Evolutionary conservation across 2,329 filamentous ascomycete genomes (phyloP).

Genomic region (Aspergillus terreus): DNA sequence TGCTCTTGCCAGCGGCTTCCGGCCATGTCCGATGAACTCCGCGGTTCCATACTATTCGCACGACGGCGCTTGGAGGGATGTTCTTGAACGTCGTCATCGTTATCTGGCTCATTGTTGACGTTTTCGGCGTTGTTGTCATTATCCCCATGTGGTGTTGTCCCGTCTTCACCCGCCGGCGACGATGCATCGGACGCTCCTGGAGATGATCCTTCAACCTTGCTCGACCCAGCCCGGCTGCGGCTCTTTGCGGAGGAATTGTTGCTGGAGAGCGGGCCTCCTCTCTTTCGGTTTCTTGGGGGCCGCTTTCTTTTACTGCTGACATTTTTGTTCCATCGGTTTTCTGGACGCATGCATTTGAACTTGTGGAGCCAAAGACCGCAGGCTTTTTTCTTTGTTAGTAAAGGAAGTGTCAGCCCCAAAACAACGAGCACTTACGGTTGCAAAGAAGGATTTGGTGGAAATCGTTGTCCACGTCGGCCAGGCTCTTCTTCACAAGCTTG

Average conservation of each 20-base stretch:
- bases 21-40: slow-evolving; percentile 30
- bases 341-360: slow-evolving; percentile 76
- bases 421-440: slow-evolving; percentile 63
- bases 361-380: slow-evolving; percentile 95
- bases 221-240: slow-evolving; percentile 27
- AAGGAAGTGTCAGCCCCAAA: neutral
- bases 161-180: slow-evolving; percentile 34
- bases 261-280: slow-evolving; percentile 29
- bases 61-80: slow-evolving; percentile 40
- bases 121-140: slow-evolving; percentile 14
- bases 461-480: slow-evolving; percentile 63
- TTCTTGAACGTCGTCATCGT: slow-evolving; percentile 27
- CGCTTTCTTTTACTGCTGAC: slow-evolving; percentile 40
- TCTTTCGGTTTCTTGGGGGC: slow-evolving; percentile 31
- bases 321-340: slow-evolving; percentile 74
- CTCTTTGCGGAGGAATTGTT: slow-evolving; percentile 30
- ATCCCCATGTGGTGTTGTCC: slow-evolving; percentile 30
- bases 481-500: slow-evolving; percentile 69
- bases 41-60: slow-evolving; percentile 47
- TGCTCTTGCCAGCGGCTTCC: slow-evolving; percentile 34
- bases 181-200: slow-evolving; percentile 36
- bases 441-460: slow-evolving; percentile 77
- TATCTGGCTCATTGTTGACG: slow-evolving; percentile 25
- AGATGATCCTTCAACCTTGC: slow-evolving; percentile 34
- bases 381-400: slow-evolving; percentile 43